A percentile compares a stretch with the other conserved stretches of the same genome.
phyloP scores from a whole-genome alignment of 2,329 filamentous ascomycete species.

The Alternaria gaisen region DNA sequence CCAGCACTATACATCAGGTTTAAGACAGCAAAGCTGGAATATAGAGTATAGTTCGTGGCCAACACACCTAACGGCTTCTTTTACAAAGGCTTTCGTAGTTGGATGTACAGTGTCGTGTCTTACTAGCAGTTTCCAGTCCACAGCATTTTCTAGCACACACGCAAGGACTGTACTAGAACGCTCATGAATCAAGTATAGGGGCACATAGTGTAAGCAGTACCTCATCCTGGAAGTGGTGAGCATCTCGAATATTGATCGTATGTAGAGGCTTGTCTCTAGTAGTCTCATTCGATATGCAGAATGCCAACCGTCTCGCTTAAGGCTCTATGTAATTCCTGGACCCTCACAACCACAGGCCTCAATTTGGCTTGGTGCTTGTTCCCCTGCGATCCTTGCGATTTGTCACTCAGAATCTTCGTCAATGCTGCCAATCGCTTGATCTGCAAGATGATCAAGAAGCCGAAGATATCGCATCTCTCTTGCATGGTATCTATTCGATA shows the following conservation, averaged over 20 bases:
- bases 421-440: neutral
- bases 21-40: neutral
- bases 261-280: neutral
- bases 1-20: neutral
- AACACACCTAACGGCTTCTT: neutral
- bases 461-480: neutral
- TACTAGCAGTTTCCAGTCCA: neutral
- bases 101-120: neutral
- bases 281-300: neutral
- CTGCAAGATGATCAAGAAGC: neutral
- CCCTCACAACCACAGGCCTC: neutral
- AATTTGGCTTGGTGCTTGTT: neutral
- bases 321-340: neutral
- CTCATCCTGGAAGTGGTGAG: accelerated
- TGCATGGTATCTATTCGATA: conserved; percentile 2
- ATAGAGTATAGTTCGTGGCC: neutral
- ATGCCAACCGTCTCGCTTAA: neutral
- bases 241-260: neutral
- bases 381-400: neutral
- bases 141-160: too few species aligned
- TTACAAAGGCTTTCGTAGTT: neutral
- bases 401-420: neutral
- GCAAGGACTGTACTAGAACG: neutral
- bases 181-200: neutral
- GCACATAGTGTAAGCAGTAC: neutral